phyloP scores from a whole-genome alignment of 306 rosid genomes.

The Cyclanthera cordifolia region DNA sequence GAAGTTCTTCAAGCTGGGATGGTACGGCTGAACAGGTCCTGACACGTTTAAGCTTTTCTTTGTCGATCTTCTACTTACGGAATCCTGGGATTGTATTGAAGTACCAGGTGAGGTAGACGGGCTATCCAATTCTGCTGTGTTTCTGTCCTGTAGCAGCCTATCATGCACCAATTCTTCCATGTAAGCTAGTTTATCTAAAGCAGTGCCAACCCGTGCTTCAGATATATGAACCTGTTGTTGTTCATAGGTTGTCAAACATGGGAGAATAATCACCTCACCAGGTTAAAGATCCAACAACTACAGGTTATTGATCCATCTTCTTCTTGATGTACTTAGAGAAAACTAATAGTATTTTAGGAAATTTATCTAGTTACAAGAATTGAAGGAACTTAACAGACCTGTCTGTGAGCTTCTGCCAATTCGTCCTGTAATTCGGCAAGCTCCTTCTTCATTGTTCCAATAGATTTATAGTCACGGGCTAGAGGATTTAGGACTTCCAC shows the following conservation, averaged over 20 bases:
- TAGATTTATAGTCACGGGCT: constrained; percentile 82
- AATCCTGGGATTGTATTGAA: constrained; percentile 29
- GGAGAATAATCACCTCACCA: not conserved
- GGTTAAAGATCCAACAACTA: not conserved
- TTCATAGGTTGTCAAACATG: constrained; percentile 22
- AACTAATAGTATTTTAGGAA: not conserved
- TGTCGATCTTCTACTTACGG: constrained; percentile 23
- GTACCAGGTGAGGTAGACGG: constrained; percentile 47
- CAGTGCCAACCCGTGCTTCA: constrained; percentile 82
- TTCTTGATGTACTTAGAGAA: not conserved
- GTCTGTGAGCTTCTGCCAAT: constrained; percentile 68
- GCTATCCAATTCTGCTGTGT: constrained; percentile 32
- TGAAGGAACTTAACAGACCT: constrained; percentile 32
- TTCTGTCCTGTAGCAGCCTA: constrained; percentile 51
- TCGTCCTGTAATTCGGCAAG: constrained; percentile 86
- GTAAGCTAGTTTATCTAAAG: constrained; percentile 90
- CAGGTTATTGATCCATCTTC: not conserved
- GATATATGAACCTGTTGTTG: constrained; percentile 80
- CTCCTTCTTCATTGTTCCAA: constrained; percentile 85
- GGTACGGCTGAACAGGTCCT: constrained; percentile 81
- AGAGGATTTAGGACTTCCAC: constrained; percentile 78
- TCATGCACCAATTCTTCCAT: constrained; percentile 95
- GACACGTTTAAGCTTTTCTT: constrained; percentile 66
- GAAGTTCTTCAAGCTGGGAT: constrained; percentile 82
- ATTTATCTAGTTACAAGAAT: not conserved